Conservation (phyloP, 2,329 filamentous ascomycete species). For the Drechslera avenae region DNA sequence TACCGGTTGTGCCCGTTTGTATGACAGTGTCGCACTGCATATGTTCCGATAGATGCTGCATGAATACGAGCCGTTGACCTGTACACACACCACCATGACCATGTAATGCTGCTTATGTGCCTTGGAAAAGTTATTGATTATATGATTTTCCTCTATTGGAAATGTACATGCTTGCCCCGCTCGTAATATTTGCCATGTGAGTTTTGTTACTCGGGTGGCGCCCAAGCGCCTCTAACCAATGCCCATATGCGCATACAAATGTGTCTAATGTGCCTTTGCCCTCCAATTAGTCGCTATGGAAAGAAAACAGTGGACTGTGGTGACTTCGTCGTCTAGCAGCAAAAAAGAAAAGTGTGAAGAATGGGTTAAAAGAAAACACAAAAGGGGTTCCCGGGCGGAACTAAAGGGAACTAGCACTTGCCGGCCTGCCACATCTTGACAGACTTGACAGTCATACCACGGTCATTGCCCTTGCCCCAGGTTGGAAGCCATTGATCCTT, state of each 20-base stretch:
- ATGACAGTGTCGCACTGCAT: too few relatives aligned
- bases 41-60: too few relatives aligned
- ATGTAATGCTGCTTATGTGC: too few relatives aligned
- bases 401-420: conserved; percentile 19
- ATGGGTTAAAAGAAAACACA: neutral
- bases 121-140: too few relatives aligned
- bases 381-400: neutral
- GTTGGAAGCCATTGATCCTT: conserved; percentile 66
- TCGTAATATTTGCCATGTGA: too few relatives aligned
- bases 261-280: conserved; percentile 6
- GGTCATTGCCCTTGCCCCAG: conserved; percentile 66
- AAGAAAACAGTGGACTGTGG: neutral
- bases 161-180: too few relatives aligned
- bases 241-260: neutral
- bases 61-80: too few relatives aligned
- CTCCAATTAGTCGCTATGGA: neutral
- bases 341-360: neutral
- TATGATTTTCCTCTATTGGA: too few relatives aligned
- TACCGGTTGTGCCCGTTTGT: too few relatives aligned
- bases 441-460: conserved; percentile 66
- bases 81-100: too few relatives aligned
- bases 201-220: neutral
- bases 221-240: conserved; percentile 9
- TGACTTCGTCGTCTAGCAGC: neutral
- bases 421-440: conserved; percentile 61